Conservation (phyloP, 2,329 filamentous ascomycete genomes). For the Alternaria sp. region DNA sequence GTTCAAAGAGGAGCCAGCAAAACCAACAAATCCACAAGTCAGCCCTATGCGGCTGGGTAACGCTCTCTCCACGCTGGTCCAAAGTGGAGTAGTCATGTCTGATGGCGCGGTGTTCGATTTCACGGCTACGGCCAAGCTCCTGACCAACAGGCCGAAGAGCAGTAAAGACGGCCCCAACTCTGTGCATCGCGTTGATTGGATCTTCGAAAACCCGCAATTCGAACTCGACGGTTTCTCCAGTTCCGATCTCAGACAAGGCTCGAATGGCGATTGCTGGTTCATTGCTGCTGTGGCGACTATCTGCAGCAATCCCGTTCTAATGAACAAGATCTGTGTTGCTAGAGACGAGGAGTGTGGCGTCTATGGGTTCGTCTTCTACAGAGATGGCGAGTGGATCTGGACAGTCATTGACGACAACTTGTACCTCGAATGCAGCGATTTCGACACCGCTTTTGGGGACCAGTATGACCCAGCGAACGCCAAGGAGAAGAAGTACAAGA, state of each 20-base stretch:
- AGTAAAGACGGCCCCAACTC: conserved; percentile 22
- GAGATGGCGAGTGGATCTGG: conserved; percentile 74
- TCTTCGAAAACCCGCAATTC: conserved; percentile 78
- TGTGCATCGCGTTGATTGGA: conserved; percentile 61
- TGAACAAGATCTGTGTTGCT: conserved; percentile 75
- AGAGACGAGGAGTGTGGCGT: conserved; percentile 76
- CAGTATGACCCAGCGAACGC: conserved; percentile 65
- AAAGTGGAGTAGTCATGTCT: conserved; percentile 26
- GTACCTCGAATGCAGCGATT: conserved; percentile 77
- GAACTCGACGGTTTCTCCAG: conserved; percentile 77
- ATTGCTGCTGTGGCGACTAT: conserved; percentile 80
- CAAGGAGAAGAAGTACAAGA: conserved; percentile 68
- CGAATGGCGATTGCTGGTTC: conserved; percentile 84
- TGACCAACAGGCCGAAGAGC: conserved; percentile 37
- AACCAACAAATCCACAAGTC: conserved; percentile 29
- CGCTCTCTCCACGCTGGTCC: conserved; percentile 32
- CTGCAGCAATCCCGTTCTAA: conserved; percentile 72
- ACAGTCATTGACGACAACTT: conserved; percentile 91
- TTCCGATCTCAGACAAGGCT: conserved; percentile 78
- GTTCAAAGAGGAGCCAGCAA: conserved; percentile 59
- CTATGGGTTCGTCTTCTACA: conserved; percentile 84
- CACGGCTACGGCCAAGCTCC: conserved; percentile 67
- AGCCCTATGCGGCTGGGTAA: conserved; percentile 22
- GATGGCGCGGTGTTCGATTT: conserved; percentile 28
- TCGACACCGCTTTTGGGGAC: conserved; percentile 72